Base-by-base conservation (phyloP, 495 filamentous ascomycete species). In the Penicillium parvum region DNA sequence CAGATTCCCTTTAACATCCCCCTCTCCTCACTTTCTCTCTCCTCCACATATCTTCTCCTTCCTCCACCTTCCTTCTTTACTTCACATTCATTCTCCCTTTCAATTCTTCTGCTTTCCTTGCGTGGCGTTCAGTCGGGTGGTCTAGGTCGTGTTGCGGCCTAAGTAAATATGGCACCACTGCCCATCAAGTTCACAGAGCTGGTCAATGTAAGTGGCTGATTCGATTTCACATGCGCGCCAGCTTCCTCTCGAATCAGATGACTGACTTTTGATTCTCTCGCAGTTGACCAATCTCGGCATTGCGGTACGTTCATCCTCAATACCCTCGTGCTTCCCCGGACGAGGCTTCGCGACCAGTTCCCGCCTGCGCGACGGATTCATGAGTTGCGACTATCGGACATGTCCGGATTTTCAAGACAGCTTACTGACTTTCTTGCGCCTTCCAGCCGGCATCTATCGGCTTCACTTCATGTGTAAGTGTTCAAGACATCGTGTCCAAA, bases 121-220 rank as follows among this genome's bases (percentile, higher is more conserved):
- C 68, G 57, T 54, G 69, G 65, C 68, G 67, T 74, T 71, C 43
- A 52, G 46, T 64, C 64, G 47, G 66, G 66, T 66, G 72, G 61
- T 72, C 74, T 57, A 69, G 71, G 69, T 69, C 69, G 68, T 66
- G 41, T 53, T 61, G 55, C 69, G 64, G 63, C 65, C 70, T 61
- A 59, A 56, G 62, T 69, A 73, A 76, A 74, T 66, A 85, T 78
- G 81, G 83, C 82, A 76, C 77, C 79, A 58, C 68, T 96, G 54
- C 90, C 90, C 53, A 96, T 96, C 75, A 88, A 88, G 71, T 96
- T 96, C 67, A 87, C 84, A 64, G 90, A 96, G 80, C 77, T 95
- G 59, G 74, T 94, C 59, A 86, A 86, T 80, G 85, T 95, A 77
- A 63, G 75, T 65, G 43, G 45, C 43, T n/a, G n/a, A n/a, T n/a